These are phyloP conservation scores for Venturiaceae sp. DNA, from an alignment of 2,329 filamentous ascomycete species.

Conservation along the genomic window DNA sequence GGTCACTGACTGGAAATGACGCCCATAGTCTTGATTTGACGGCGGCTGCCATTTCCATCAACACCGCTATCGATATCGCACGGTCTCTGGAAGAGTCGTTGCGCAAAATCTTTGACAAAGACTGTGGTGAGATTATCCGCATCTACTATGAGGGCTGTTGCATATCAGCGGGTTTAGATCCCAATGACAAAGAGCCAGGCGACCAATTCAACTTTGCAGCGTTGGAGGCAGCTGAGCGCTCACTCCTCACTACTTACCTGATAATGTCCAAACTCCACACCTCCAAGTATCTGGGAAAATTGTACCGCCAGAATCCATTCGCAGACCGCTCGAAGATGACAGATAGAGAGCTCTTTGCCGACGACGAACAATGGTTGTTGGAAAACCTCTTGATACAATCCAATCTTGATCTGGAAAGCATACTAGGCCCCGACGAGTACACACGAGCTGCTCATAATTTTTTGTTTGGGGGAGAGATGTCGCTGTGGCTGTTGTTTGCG, in stretches of 20 bases:
- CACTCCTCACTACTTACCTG: background rate
- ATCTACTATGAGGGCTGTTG: background rate
- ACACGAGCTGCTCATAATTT: too few relatives aligned
- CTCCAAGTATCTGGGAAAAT: background rate
- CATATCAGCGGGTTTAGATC: background rate
- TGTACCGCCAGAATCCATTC: background rate
- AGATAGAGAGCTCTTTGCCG: background rate
- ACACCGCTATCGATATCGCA: slow-evolving; percentile 19
- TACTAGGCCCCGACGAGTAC: too few relatives aligned
- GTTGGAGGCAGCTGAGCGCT: background rate
- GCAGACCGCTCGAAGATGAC: background rate
- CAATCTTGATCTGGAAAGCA: too few relatives aligned
- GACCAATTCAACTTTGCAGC: background rate
- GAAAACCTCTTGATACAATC: background rate
- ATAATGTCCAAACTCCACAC: background rate
- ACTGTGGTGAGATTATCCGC: slow-evolving; percentile 11
- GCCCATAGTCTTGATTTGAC: slow-evolving; percentile 22
- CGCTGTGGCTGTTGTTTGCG: too few relatives aligned
- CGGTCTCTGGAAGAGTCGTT: background rate
- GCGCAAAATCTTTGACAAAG: background rate
- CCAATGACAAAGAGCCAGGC: background rate
- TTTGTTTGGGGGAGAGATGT: too few relatives aligned
- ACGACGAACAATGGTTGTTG: background rate
- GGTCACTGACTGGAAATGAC: too few relatives aligned
- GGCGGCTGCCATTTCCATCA: slow-evolving; percentile 22